Evolutionary conservation across 306 rosid species (phyloP), one percentile per base, ranked within the genome.

Genomic region (Prunus dulcis): DNA sequence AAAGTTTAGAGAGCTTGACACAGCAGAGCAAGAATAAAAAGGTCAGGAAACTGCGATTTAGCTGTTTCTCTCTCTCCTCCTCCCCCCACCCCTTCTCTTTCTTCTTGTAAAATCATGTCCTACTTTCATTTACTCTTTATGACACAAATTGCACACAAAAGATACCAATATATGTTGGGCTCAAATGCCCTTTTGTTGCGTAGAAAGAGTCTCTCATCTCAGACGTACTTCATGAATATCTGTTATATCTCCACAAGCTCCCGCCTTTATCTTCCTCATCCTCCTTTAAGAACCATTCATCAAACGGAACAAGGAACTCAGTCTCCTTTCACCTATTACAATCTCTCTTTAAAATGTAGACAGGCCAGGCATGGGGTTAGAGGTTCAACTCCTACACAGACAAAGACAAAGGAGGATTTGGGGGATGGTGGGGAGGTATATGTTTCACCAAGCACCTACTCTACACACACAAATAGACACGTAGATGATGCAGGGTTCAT

Each of bases 31-130:
- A 41, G 66, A 52, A 66, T 47, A 49, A 17, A 49, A 30, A 30
- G 49, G 64, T 61, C 28, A 51, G 72, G 30, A 69, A 38, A 66
- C 64, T 74, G 34, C 69, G 64, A 49, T 73, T 25, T 9, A 10
- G 65, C 12, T 28, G 63, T 34, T 64, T 25, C 38, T 2, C 56
- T 13, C 6, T 64, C 38, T 19, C 10, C 43, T 38, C 43, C 10
- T 19, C 50, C 12, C 19, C 15, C 62, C 25, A n/a, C 23, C 69
- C 7, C 20, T 6, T 27, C 12, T 61, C 18, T 58, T 58, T 14
- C 10, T 62, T 62, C 67, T 14, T 62, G 67, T 62, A 62, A 62
- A 15, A 62, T 62, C 67, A 13, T 28, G 19, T 25, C n/a, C 11
- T 1, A 14, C 20, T 32, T 34, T 64, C 7, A 34, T 64, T 32